Evolutionary conservation across 805 yeast species (phyloP).

Genomic region (Cyberlindnera nakhonratchasimensis): DNA sequence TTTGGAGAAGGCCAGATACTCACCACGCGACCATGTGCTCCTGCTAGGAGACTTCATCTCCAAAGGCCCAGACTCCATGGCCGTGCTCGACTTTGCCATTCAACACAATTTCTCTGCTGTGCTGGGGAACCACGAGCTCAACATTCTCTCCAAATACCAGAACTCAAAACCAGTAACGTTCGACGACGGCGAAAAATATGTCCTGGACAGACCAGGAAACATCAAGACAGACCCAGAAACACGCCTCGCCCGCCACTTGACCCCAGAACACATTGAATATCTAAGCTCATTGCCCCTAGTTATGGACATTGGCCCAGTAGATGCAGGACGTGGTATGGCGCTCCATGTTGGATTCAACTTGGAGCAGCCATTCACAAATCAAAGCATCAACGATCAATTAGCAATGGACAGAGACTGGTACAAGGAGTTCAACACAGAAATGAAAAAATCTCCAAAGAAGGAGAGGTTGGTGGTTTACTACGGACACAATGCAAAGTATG

Average conservation of each 20-base stretch:
- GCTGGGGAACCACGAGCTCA: slow-evolving; percentile 86
- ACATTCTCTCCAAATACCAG: slow-evolving; percentile 62
- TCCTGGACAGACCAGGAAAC: slow-evolving; percentile 20
- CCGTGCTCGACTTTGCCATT: slow-evolving; percentile 64
- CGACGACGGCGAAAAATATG: slow-evolving; percentile 18
- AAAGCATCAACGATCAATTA: slow-evolving; percentile 52
- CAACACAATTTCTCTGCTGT: slow-evolving; percentile 64
- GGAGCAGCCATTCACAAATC: slow-evolving; percentile 38
- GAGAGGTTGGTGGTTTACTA: slow-evolving; percentile 52
- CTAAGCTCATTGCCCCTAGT: slow-evolving; percentile 64
- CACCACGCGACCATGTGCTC: slow-evolving; percentile 54
- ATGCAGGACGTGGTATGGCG: slow-evolving; percentile 37
- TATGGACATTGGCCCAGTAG: slow-evolving; percentile 54
- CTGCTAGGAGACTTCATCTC: slow-evolving; percentile 82
- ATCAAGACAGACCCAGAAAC: slow-evolving; percentile 18
- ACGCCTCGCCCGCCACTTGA: slow-evolving; percentile 30
- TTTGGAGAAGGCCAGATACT: slow-evolving; percentile 46
- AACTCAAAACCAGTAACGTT: slow-evolving; percentile 30
- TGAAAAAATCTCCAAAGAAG: slow-evolving; percentile 23
- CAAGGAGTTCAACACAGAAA: slow-evolving; percentile 27
- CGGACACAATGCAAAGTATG: slow-evolving; percentile 86
- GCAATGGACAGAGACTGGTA: slow-evolving; percentile 70
- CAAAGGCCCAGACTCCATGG: slow-evolving; percentile 76
- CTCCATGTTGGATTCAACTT: slow-evolving; percentile 18
- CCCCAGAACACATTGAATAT: slow-evolving; percentile 58